Percentiles rank a stretch among this genome's conserved stretches.
Conservation (phyloP, 441 rosid genomes). For the Erodium trifolium region DNA sequence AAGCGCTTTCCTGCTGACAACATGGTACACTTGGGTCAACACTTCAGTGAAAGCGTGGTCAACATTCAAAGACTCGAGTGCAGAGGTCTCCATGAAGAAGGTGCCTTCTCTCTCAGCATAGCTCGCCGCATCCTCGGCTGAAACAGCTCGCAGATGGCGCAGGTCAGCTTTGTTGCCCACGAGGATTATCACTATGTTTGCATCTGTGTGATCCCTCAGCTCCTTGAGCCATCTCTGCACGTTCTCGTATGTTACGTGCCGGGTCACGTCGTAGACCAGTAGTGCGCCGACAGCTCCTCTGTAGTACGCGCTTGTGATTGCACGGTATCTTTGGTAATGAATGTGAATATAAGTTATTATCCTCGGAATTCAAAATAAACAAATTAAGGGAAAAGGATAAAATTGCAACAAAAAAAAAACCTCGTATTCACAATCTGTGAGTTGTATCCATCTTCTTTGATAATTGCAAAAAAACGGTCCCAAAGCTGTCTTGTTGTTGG, state of each 20-base stretch:
- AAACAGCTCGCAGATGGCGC: slow-evolving; percentile 18
- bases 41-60: slow-evolving; percentile 20
- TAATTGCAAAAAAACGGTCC: no score
- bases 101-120: slow-evolving; percentile 16
- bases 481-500: no score
- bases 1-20: slow-evolving; percentile 18
- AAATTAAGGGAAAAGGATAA: no score
- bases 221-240: background rate
- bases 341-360: background rate
- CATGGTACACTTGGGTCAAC: slow-evolving; percentile 10
- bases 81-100: slow-evolving; percentile 20
- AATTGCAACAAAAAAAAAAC: no score
- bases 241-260: background rate
- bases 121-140: slow-evolving; percentile 10
- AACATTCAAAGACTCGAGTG: slow-evolving; percentile 18
- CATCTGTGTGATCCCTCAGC: slow-evolving; percentile 9
- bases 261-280: background rate
- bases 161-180: slow-evolving; percentile 21
- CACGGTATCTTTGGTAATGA: background rate
- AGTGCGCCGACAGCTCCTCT: background rate
- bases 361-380: background rate
- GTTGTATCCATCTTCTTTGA: no score
- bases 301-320: background rate
- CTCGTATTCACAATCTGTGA: no score
- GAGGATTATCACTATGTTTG: slow-evolving; percentile 17